A percentile compares a stretch with the other conserved stretches of the same genome.
Evolutionary conservation across 2,329 filamentous ascomycete genomes (phyloP).

Genomic region (Clarireedia hainanense): DNA sequence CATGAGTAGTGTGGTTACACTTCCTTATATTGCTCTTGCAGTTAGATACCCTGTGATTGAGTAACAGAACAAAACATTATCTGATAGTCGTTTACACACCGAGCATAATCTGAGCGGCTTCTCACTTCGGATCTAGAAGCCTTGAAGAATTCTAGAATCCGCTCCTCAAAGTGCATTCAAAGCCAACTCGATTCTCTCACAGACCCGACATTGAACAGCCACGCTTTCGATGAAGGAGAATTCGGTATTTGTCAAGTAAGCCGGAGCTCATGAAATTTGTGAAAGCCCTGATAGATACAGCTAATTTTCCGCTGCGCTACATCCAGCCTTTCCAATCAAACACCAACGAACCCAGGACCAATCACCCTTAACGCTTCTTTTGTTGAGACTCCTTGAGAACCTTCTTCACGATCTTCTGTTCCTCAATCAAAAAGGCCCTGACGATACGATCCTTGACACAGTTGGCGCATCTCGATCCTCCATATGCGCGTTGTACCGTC

Average conservation of each 20-base stretch:
- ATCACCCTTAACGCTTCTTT: conserved; percentile 35
- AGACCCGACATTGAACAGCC: too few species aligned
- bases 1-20: too few species aligned
- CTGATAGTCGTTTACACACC: too few species aligned
- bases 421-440: conserved; percentile 98
- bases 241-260: conserved; percentile 12
- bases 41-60: too few species aligned
- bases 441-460: conserved; percentile 98
- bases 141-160: too few species aligned
- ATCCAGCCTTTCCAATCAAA: conserved; percentile 30
- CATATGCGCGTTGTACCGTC: conserved; percentile 97
- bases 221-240: not conserved
- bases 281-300: conserved; percentile 29
- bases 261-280: conserved; percentile 25
- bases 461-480: conserved; percentile 96
- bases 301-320: conserved; percentile 27
- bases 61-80: too few species aligned
- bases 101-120: too few species aligned
- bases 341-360: conserved; percentile 27
- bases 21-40: too few species aligned
- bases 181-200: not conserved
- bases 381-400: conserved; percentile 96
- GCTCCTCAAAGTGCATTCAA: not conserved
- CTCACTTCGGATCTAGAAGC: too few species aligned
- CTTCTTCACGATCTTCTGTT: conserved; percentile 99